Percentiles rank a stretch among this genome's conserved stretches.
These are phyloP conservation scores for Pseudogymnoascus sp. DNA, from an alignment of 2,329 filamentous ascomycete genomes.

Conservation along the genomic window DNA sequence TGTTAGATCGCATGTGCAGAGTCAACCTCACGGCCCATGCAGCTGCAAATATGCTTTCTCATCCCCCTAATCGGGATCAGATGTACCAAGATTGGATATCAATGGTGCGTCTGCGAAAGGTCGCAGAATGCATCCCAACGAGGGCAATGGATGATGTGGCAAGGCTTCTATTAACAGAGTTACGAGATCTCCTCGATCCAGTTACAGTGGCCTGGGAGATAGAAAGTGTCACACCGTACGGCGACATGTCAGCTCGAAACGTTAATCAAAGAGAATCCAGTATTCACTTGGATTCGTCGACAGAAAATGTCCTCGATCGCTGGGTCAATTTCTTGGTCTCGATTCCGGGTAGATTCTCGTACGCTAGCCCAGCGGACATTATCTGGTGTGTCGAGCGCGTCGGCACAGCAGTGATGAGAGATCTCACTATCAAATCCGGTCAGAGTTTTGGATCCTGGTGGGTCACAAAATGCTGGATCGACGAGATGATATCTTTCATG, in stretches of 20 bases:
- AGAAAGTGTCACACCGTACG: slow-evolving; percentile 54
- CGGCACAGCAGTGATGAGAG: slow-evolving; percentile 70
- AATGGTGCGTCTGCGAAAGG: slow-evolving; percentile 54
- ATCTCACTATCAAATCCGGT: slow-evolving; percentile 71
- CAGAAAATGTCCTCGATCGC: slow-evolving; percentile 66
- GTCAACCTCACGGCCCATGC: slow-evolving; percentile 93
- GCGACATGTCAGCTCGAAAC: slow-evolving; percentile 45
- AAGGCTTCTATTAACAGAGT: slow-evolving; percentile 55
- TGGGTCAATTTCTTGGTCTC: slow-evolving; percentile 68
- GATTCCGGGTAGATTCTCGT: slow-evolving; percentile 64
- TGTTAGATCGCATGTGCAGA: slow-evolving; percentile 78
- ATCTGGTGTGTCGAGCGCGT: slow-evolving; percentile 70
- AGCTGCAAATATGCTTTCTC: slow-evolving; percentile 84
- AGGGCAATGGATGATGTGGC: slow-evolving; percentile 61
- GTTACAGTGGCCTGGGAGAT: slow-evolving; percentile 58
- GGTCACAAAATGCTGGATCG: slow-evolving; percentile 92
- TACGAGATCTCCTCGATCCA: slow-evolving; percentile 65
- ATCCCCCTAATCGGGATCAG: slow-evolving; percentile 80
- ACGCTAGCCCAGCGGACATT: slow-evolving; percentile 64
- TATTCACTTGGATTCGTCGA: slow-evolving; percentile 35
- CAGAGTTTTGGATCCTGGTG: slow-evolving; percentile 87
- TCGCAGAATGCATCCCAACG: slow-evolving; percentile 56
- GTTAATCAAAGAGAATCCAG: slow-evolving; percentile 35
- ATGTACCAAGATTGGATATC: slow-evolving; percentile 92
- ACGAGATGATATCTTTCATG: slow-evolving; percentile 88